Percentiles rank a stretch among this genome's conserved stretches.
Evolutionary conservation across 176 grass and related monocot genomes (phyloP).

Genomic region (Cymbopogon citratus): DNA sequence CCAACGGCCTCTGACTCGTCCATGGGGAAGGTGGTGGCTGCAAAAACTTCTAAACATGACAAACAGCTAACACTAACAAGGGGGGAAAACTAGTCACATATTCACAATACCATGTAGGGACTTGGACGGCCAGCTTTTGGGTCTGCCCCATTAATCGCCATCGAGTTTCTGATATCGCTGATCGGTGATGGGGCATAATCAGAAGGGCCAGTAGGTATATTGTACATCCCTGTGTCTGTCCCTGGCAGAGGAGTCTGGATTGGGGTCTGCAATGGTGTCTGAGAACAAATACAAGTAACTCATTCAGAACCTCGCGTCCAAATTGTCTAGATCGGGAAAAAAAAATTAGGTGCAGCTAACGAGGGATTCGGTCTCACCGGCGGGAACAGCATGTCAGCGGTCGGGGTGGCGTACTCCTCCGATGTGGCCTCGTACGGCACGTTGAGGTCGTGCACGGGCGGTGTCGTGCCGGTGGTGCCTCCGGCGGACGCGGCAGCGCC

Average conservation of each 20-base stretch:
- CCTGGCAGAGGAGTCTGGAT: constrained; percentile 73
- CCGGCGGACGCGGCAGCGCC: not conserved
- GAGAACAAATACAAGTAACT: not conserved
- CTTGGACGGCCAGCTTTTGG: constrained; percentile 57
- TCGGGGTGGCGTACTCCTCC: constrained; percentile 96
- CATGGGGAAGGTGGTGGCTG: constrained; percentile 81
- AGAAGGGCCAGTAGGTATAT: constrained; percentile 74
- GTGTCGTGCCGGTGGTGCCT: constrained; percentile 20
- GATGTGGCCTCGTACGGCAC: constrained; percentile 86
- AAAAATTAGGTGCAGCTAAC: not conserved
- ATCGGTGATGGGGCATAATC: constrained; percentile 86
- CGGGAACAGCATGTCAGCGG: constrained; percentile 84
- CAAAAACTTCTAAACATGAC: constrained; percentile 19
- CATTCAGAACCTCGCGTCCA: not conserved
- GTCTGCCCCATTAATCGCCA: constrained; percentile 41
- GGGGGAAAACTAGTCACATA: not conserved
- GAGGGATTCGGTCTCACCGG: constrained; percentile 36
- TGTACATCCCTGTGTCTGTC: constrained; percentile 63
- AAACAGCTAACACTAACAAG: not conserved
- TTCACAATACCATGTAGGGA: constrained; percentile 64
- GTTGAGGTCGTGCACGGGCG: constrained; percentile 81
- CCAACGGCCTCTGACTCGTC: constrained; percentile 68
- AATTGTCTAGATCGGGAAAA: constrained; percentile 14
- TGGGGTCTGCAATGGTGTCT: constrained; percentile 82
- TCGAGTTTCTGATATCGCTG: constrained; percentile 62